These are phyloP conservation scores for Cardamine resedifolia DNA, from an alignment of 345 rosid species.

Conservation along the genomic window DNA sequence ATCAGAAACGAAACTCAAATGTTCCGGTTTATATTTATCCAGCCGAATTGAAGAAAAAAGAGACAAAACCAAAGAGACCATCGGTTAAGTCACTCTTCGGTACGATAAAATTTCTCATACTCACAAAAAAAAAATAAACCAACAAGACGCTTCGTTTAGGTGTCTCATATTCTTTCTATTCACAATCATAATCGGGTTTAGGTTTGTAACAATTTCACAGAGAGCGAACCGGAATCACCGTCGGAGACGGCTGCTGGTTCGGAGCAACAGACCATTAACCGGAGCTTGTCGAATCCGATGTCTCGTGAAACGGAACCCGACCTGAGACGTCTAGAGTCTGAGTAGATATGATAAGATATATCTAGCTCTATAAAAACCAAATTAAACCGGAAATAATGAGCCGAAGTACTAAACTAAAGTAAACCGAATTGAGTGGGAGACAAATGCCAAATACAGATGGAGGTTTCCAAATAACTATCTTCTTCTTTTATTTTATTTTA, in stretches of 20 bases:
- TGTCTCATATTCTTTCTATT: background rate
- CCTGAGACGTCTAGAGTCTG: slow-evolving; percentile 37
- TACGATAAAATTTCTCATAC: slow-evolving; percentile 21
- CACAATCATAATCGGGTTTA: background rate
- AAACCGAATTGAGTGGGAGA: background rate
- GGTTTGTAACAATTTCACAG: slow-evolving; percentile 34
- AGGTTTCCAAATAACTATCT: background rate
- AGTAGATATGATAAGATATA: background rate
- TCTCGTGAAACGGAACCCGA: slow-evolving; percentile 44
- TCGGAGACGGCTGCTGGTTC: slow-evolving; percentile 27
- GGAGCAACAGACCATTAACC: slow-evolving; percentile 38
- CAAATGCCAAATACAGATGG: background rate
- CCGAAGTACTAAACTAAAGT: background rate
- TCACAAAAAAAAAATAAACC: background rate
- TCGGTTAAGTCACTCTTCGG: slow-evolving; percentile 81
- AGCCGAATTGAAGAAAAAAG: slow-evolving; percentile 83
- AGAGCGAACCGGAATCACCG: slow-evolving; percentile 52
- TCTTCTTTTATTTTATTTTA: too few relatives aligned
- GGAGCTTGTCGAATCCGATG: slow-evolving; percentile 53
- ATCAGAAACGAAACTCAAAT: background rate
- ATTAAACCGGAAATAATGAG: background rate
- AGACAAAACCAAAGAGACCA: slow-evolving; percentile 61
- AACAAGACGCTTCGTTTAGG: background rate
- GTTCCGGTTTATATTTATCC: background rate
- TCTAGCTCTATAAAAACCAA: background rate